A percentile compares a stretch with the other conserved stretches of the same genome.
These are phyloP conservation scores for Rhodotorula sp. DNA, from an alignment of 1,284 basidiomycete genomes.

Conservation along the genomic window DNA sequence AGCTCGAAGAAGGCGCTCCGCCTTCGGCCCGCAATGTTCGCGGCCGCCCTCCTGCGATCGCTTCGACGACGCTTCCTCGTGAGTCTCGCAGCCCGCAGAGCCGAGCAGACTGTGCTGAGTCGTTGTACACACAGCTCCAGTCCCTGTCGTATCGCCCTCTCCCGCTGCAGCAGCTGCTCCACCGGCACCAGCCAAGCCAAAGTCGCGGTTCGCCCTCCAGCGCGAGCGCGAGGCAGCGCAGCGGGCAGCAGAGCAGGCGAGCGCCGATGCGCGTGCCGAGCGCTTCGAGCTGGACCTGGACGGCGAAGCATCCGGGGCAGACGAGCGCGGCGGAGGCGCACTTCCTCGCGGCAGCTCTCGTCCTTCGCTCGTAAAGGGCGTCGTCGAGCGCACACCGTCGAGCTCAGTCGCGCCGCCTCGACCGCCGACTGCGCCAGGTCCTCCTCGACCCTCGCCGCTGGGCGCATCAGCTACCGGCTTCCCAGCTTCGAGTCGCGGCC, in stretches of 20 bases:
- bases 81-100: not conserved
- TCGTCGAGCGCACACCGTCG: conserved; percentile 27
- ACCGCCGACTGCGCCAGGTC: conserved; percentile 31
- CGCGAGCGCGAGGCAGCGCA: conserved; percentile 31
- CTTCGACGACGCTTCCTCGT: conserved; percentile 21
- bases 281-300: conserved; percentile 40
- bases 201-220: conserved; percentile 39
- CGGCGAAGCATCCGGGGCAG: not conserved
- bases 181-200: conserved; percentile 19
- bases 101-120: not conserved
- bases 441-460: not conserved
- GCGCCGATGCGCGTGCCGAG: not conserved
- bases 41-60: conserved; percentile 15
- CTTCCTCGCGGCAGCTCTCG: not conserved
- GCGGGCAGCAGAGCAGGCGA: not conserved
- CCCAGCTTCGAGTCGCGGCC: conserved; percentile 19
- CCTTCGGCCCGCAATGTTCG: conserved; percentile 27
- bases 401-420: not conserved
- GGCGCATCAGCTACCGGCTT: conserved; percentile 18
- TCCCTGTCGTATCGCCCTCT: conserved; percentile 8
- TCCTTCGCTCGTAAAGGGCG: conserved; percentile 32
- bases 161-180: not conserved
- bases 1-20: conserved; percentile 14
- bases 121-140: conserved; percentile 1
- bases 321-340: not conserved